Conservation (phyloP, 176 grass and related monocot genomes). For the Rhynchospora breviuscula region DNA sequence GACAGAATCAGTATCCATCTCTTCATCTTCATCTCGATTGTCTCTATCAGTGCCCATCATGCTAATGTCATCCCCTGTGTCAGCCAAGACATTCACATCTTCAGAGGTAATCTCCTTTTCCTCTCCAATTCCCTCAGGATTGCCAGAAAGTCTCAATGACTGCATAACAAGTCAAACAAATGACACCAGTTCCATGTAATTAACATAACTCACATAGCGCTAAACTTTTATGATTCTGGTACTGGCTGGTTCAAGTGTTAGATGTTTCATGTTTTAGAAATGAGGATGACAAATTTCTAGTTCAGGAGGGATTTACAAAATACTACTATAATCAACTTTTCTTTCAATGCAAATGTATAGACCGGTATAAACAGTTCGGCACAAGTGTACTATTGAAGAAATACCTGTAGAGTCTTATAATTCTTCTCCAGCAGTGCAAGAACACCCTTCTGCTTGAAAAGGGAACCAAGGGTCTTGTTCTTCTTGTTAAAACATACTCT, state of each 20-base stretch:
- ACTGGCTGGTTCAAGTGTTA: not conserved
- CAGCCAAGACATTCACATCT: conserved; percentile 54
- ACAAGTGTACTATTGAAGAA: not conserved
- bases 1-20: conserved; percentile 58
- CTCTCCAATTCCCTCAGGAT: conserved; percentile 29
- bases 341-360: not conserved
- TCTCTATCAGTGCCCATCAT: conserved; percentile 28
- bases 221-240: not conserved
- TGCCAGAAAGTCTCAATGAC: conserved; percentile 50
- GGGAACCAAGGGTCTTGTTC: conserved; percentile 80
- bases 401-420: conserved; percentile 52
- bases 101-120: conserved; percentile 33
- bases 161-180: conserved; percentile 34
- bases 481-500: conserved; percentile 77
- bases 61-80: conserved; percentile 83
- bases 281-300: not conserved
- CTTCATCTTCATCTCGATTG: conserved; percentile 60
- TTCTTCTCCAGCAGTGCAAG: conserved; percentile 89
- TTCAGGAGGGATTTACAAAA: not conserved
- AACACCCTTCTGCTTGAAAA: conserved; percentile 73
- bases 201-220: not conserved
- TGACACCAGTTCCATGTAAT: not conserved
- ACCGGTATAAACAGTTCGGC: not conserved
- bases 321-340: not conserved
- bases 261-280: not conserved